phyloP scores from a whole-genome alignment of 2,329 filamentous ascomycete species.

The Fusarium setosum region DNA sequence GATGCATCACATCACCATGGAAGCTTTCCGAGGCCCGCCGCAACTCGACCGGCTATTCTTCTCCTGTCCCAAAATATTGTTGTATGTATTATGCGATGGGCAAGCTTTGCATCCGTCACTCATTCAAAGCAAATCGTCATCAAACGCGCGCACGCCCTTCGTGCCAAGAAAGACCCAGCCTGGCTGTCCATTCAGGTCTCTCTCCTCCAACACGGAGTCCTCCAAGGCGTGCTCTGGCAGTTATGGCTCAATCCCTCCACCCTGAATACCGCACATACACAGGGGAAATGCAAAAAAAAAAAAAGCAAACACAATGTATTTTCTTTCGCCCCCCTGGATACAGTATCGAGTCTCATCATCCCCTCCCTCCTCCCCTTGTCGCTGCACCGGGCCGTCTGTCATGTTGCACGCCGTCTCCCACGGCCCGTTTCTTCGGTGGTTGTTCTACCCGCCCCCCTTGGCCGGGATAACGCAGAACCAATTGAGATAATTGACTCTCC shows the following conservation, averaged over 20 bases:
- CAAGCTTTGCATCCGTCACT: neutral
- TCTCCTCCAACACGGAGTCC: conserved; percentile 1
- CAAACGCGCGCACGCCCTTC: neutral
- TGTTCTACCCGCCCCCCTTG: neutral
- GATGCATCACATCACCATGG: neutral
- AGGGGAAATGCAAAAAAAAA: neutral
- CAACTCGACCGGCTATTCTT: conserved; percentile 9
- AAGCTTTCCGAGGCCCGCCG: neutral
- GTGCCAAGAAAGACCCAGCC: conserved; percentile 1
- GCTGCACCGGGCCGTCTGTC: conserved; percentile 36
- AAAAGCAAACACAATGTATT: neutral
- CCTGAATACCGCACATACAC: too few relatives aligned
- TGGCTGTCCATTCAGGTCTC: conserved; percentile 1
- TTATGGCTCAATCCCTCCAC: neutral
- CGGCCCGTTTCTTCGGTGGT: conserved; percentile 30
- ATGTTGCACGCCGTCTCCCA: conserved; percentile 27
- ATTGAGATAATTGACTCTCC: neutral
- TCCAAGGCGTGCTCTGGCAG: neutral
- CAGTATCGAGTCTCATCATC: neutral
- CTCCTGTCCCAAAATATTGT: neutral
- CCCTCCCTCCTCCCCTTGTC: conserved; percentile 30
- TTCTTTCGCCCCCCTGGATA: neutral
- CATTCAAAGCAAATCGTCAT: neutral
- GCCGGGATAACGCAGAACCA: neutral
- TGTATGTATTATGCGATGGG: neutral